phyloP scores from a whole-genome alignment of 805 yeast species.

The Ogataea wickerhamii region DNA sequence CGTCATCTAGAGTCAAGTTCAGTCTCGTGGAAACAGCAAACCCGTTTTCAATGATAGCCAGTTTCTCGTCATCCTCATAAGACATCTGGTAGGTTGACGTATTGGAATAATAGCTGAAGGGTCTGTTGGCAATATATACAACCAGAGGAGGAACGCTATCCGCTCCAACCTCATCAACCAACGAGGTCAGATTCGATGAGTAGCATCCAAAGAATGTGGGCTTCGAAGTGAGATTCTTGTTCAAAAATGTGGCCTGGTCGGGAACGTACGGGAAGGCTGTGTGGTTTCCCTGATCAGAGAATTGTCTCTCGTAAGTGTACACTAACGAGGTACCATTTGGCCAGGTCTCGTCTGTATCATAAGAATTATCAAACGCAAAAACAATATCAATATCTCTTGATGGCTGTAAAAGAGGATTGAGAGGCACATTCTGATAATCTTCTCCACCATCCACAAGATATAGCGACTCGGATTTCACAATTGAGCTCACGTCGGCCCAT shows the following conservation, averaged over 20 bases:
- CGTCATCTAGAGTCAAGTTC: slow-evolving; percentile 62
- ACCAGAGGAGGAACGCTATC: slow-evolving; percentile 62
- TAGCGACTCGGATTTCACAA: slow-evolving; percentile 41
- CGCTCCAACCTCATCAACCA: slow-evolving; percentile 37
- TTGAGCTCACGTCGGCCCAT: slow-evolving; percentile 34
- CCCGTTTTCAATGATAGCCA: slow-evolving; percentile 66
- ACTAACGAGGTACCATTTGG: slow-evolving; percentile 65
- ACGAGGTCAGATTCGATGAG: slow-evolving; percentile 54
- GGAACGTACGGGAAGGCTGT: slow-evolving; percentile 82
- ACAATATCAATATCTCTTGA: slow-evolving; percentile 60
- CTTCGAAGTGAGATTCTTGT: slow-evolving; percentile 55
- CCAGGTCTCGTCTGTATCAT: slow-evolving; percentile 58
- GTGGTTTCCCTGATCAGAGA: slow-evolving; percentile 46
- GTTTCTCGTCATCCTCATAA: slow-evolving; percentile 55
- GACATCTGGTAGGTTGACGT: slow-evolving; percentile 68
- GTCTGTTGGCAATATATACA: slow-evolving; percentile 73
- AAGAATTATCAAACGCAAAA: slow-evolving; percentile 64
- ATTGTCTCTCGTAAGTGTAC: slow-evolving; percentile 57
- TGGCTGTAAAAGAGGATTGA: slow-evolving; percentile 60
- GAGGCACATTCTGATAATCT: slow-evolving; percentile 68
- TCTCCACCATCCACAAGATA: slow-evolving; percentile 78
- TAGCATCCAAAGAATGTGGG: slow-evolving; percentile 88
- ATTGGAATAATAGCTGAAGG: slow-evolving; percentile 62
- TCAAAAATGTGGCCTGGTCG: slow-evolving; percentile 55
- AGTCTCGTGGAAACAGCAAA: slow-evolving; percentile 63